Base-by-base conservation (phyloP, 768 basidiomycete genomes). In the Amanita phalloides region DNA sequence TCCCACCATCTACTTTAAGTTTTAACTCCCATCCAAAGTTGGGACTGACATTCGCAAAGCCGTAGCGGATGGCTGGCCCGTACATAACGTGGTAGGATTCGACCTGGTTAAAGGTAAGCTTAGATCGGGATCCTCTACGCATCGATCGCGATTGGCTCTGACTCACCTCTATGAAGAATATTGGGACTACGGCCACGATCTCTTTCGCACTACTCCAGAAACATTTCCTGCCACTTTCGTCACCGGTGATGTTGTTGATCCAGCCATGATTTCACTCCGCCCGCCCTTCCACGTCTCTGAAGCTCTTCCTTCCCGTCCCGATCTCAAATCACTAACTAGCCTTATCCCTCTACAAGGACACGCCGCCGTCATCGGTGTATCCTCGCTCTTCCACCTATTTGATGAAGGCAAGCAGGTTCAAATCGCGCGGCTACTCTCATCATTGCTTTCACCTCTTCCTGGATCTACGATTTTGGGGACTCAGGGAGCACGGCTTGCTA, bases 101-200 rank as follows among this genome's bases (percentile, higher is more conserved):
- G 72, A 73, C 53, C 57, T 74, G n/a, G 56, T 60, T 6, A 57
- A 54, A 62, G 66, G 70, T 68, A 35, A 8, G 46, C 36, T 11
- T 11, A 14, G 14, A 25, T 10, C 41, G 5, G 17, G 17, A 3
- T 0, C 10, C 3, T 36, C 10, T 48, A 20, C 5, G 1, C n/a
- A 9, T 21, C 3, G 13, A n/a, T 25, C 14, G 3, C 3, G 13
- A n/a, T 25, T 25, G 3, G n/a, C 32, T 14, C 17, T 20, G 21
- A 42, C 17, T 17, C 17, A 17, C 17, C 17, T 21, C 9, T 21
- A 21, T 48, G 26, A 49, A 83, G 82, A 65, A 9, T 78, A 79
- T 55, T 84, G 81, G 82, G 69, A 77, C 4, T 67, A 75, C 3
- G 83, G 83, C 1, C 81, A 84, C 55, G 67, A 75, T 42, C 67